Evolutionary conservation across 331 rosid genomes (phyloP), one percentile per base, ranked within the genome.

Genomic region (Malus hybrid): DNA sequence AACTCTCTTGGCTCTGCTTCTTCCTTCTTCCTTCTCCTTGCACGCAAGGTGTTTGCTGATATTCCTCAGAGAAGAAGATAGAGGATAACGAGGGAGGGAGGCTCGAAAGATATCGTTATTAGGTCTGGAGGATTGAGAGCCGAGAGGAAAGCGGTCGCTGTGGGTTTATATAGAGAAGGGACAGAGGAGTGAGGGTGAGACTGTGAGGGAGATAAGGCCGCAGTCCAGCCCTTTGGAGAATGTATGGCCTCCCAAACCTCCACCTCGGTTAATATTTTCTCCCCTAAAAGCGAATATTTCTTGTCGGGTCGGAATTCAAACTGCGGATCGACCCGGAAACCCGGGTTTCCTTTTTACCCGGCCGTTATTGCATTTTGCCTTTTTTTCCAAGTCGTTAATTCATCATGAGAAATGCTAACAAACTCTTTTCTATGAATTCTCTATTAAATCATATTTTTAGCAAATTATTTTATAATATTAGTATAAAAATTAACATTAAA

Each of bases 201-300:
- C 1, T 39, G 44, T 7, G 44, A 39, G 44, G 44, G 44, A 39
- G 44, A 39, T 86, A 86, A 87, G 92, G 89, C 83, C 60, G 33
- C 50, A 6, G 55, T 50, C 56, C 56, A 50, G 56, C 56, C 10
- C 69, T 33, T 28, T 18, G 16, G 32, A 11, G 56, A 86, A 61
- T 57, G 88, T 80, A 86, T 89, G 93, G 97, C 96, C 86, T 76
- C 73, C 67, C 76, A 59, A 75, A 79, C 82, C 77, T 88, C 91
- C 96, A 86, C 90, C 90, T 80, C 80, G 80, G 71, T 50, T 59
- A 0, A 20, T 46, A n/a, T 42, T 54, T 48, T 7, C 22, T 6
- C 61, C 0, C 56, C 0, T 3, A 2, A 13, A 28, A 7, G 19
- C 16, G 55, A 46, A 61, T 46, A 46, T 48, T 70, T 60, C 33